Percentiles rank a stretch among this genome's conserved stretches.
Evolutionary conservation across 805 yeast genomes (phyloP).

Genomic region (Metschnikowia aberdeeniae): DNA sequence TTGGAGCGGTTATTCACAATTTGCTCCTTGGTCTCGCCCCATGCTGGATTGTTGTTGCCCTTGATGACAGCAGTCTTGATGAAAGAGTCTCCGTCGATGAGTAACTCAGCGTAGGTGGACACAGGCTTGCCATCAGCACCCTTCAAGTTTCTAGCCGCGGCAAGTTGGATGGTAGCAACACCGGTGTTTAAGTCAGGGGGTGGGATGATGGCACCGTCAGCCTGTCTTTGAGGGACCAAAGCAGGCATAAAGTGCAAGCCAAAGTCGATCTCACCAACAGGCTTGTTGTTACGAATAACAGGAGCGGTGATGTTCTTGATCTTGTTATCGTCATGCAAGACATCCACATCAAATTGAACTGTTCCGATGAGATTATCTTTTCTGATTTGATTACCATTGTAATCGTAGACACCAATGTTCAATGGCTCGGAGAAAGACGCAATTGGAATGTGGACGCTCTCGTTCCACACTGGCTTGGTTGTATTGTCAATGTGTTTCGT

Average conservation of each 20-base stretch:
- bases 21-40: constrained; percentile 59
- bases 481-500: constrained; percentile 70
- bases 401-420: constrained; percentile 66
- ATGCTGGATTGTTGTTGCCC: constrained; percentile 62
- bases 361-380: constrained; percentile 81
- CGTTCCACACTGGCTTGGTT: constrained; percentile 76
- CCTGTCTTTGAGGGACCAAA: constrained; percentile 52
- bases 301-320: constrained; percentile 49
- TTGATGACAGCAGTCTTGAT: constrained; percentile 56
- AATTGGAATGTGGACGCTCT: constrained; percentile 66
- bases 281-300: constrained; percentile 76
- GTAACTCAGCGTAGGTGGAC: constrained; percentile 68
- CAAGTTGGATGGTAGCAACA: constrained; percentile 65
- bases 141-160: constrained; percentile 56
- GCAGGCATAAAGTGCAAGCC: constrained; percentile 78
- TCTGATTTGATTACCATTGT: constrained; percentile 57
- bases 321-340: constrained; percentile 50
- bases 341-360: constrained; percentile 67
- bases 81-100: constrained; percentile 56
- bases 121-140: constrained; percentile 43
- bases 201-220: constrained; percentile 80
- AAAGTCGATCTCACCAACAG: constrained; percentile 69
- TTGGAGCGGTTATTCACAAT: constrained; percentile 70
- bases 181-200: constrained; percentile 95
- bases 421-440: constrained; percentile 80